Evolutionary conservation across 148 eudicot genomes (phyloP), one percentile per base, ranked within the genome.

Genomic region (Hydrangea macrophylla): DNA sequence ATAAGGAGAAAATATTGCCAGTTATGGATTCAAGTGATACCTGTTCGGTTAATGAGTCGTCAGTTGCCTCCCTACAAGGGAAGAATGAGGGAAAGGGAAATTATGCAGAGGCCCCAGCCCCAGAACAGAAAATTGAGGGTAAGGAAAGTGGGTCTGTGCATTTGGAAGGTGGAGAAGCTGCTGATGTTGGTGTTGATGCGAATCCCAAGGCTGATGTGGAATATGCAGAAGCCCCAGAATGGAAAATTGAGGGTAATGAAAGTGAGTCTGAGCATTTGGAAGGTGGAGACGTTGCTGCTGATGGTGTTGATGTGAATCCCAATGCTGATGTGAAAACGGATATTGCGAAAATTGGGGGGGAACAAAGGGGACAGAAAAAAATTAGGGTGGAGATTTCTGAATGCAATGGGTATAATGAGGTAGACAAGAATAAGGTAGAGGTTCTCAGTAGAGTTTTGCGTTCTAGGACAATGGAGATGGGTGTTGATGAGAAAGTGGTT

Each of bases 381-480:
- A 35, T 62, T 33, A 44, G 3, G 71, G 37, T 45, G 62, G 20
- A 60, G 53, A 60, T 55, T 55, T 53, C 68, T 73, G 65, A 42
- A 35, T 2, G 31, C 23, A 24, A 63, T 1, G 36, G 18, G 59
- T 65, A 60, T 33, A 57, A 25, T 36, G 57, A 23, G 11, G 57
- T 30, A 57, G 70, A 23, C 37, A 40, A 33, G 62, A 70, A 54
- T 71, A 54, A 32, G 22, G 18, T 9, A 58, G 51, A 23, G 31
- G 55, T 55, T 70, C 58, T 18, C 42, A 50, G 53, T 69, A 54
- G 72, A 60, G 44, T 70, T 57, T 53, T 70, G 65, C 67, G 75
- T 37, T 67, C 71, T 13, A 60, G 70, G 28, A 51, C 57, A 58
- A 60, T 24, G 55, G 56, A 2, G 20, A 40, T 9, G 32, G 66